Evolutionary conservation across 139 green algal species (phyloP).

Genomic region (Chlorella sp.): DNA sequence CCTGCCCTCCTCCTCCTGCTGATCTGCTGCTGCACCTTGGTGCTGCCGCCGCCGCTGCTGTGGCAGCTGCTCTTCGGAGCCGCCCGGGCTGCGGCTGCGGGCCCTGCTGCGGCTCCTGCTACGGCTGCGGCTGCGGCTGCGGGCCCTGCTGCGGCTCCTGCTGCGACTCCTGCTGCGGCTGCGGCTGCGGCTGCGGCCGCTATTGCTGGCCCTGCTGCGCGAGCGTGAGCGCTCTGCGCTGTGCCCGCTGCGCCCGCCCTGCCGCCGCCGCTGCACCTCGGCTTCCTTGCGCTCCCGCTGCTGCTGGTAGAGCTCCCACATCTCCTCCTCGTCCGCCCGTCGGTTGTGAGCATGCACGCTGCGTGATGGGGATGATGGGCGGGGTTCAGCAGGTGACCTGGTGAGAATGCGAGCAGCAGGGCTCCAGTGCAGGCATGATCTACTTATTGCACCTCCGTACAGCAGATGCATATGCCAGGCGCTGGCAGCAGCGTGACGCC

Average conservation of each 20-base stretch:
- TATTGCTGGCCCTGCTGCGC: background rate
- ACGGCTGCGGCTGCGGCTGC: background rate
- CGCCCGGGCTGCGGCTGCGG: background rate
- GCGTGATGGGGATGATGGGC: no score
- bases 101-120: background rate
- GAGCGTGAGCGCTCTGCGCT: background rate
- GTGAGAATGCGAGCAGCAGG: no score
- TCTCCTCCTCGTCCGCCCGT: conserved; percentile 55
- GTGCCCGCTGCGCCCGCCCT: background rate
- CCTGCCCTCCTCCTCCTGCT: no score
- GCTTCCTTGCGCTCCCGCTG: conserved; percentile 45
- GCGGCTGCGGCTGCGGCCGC: background rate
- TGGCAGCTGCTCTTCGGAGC: background rate
- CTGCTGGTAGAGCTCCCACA: conserved; percentile 63
- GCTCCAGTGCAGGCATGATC: no score
- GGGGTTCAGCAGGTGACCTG: no score
- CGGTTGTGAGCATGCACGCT: conserved; percentile 59
- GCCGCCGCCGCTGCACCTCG: background rate
- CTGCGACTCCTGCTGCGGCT: background rate
- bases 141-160: background rate
- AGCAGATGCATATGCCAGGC: no score
- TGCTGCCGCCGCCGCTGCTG: background rate
- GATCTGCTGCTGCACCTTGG: background rate
- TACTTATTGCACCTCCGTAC: no score
- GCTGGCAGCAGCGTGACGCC: no score